A percentile compares a stretch with the other conserved stretches of the same genome.
phyloP scores from a whole-genome alignment of 1,284 basidiomycete genomes.

The Gymnopus androsaceus region DNA sequence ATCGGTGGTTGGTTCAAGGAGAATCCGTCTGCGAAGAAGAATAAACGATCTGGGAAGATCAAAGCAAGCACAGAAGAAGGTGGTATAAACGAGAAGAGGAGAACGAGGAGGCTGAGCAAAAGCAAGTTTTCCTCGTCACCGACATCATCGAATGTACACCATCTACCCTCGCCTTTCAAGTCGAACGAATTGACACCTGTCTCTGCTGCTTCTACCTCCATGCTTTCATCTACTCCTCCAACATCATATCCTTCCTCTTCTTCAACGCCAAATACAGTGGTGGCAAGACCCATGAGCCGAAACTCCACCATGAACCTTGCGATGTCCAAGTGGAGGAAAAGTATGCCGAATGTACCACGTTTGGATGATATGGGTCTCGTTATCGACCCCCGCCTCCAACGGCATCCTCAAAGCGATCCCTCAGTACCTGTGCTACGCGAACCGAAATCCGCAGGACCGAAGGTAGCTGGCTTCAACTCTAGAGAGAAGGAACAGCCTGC shows the following conservation, averaged over 20 bases:
- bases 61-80: not conserved
- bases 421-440: not conserved
- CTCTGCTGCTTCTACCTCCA: not conserved
- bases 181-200: too few relatives aligned
- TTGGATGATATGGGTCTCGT: constrained; percentile 21
- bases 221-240: not conserved
- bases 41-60: not conserved
- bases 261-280: not conserved
- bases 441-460: not conserved
- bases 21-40: not conserved
- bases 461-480: not conserved
- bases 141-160: too few relatives aligned
- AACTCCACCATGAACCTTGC: constrained; percentile 1
- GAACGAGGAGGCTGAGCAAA: constrained; percentile 27
- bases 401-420: not conserved
- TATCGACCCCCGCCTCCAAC: constrained; percentile 16
- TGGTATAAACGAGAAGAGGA: constrained; percentile 24
- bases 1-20: constrained; percentile 57
- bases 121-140: constrained; percentile 5
- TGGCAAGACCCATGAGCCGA: constrained; percentile 18
- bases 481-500: not conserved
- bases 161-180: too few relatives aligned
- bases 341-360: constrained; percentile 28
- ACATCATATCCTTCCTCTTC: not conserved
- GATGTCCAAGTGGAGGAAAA: constrained; percentile 29